Conservation (phyloP, 106 monocot genomes). For the Allium fistulosum region DNA sequence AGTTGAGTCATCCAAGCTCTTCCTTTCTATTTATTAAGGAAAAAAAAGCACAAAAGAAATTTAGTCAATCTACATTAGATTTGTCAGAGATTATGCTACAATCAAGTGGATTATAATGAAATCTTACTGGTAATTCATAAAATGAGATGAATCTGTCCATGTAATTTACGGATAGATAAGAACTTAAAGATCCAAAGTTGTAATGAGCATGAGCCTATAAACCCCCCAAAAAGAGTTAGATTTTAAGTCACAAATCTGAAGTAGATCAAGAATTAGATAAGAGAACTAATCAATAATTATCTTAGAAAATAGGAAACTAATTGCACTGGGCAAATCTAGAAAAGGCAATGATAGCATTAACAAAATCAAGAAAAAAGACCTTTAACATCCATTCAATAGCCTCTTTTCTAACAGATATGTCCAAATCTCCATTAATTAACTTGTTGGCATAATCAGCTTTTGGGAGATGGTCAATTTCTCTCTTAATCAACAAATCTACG, state of each 20-base stretch:
- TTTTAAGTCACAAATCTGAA: background rate
- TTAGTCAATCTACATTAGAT: background rate
- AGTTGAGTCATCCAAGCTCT: slow-evolving; percentile 72
- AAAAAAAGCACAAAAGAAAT: background rate
- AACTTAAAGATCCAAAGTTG: slow-evolving; percentile 59
- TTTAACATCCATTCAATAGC: slow-evolving; percentile 87
- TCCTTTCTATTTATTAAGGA: slow-evolving; percentile 34
- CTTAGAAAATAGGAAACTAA: background rate
- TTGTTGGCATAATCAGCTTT: slow-evolving; percentile 46
- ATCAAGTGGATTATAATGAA: too few relatives aligned
- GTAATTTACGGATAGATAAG: slow-evolving; percentile 76
- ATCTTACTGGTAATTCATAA: slow-evolving; percentile 69
- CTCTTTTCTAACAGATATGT: slow-evolving; percentile 47
- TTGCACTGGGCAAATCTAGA: background rate
- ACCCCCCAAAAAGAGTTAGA: background rate
- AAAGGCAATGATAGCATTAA: background rate
- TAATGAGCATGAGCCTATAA: slow-evolving; percentile 62
- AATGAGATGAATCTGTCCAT: slow-evolving; percentile 78
- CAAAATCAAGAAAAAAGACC: slow-evolving; percentile 22
- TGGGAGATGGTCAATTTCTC: slow-evolving; percentile 55
- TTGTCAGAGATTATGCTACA: background rate
- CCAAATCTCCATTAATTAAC: slow-evolving; percentile 41
- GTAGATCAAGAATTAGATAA: background rate
- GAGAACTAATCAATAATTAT: background rate
- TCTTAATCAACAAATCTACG: slow-evolving; percentile 29